Base-by-base conservation (phyloP, 2,329 filamentous ascomycete species). In the Capronia epimyces region DNA sequence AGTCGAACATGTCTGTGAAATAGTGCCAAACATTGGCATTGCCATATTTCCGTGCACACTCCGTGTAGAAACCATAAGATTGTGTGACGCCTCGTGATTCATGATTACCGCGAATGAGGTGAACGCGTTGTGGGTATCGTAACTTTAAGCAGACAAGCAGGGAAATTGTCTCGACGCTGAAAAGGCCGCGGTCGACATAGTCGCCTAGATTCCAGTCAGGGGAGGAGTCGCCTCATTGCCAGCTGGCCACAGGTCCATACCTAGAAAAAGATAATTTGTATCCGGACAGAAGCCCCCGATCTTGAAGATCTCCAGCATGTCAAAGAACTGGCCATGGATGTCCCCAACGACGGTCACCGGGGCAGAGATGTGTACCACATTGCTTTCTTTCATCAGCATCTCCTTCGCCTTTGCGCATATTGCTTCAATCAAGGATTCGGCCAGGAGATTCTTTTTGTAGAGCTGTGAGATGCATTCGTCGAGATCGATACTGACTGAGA, bases 1-100 rank as follows among this genome's bases (percentile, higher is more conserved):
- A 98, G 72, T 98, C 93, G 71, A 98, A 98, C 90, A 98, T 97
- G 73, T 98, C 93, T 60, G 93, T 98, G 67, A 98, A 98, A 69
- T 97, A 93, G 71, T 98, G 93, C 93, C 93, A 98, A 18, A 98
- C 93, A 64, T 93, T 96, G 58, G 93, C 89, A 66, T 95, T 97
- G 67, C 93, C 93, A 71, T 98, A 98, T 72, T 98, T 98, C 61
- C 93, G 85, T 16, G 87, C 89, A 71, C 93, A 98, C 68, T 98
- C 93, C 18, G 93, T 97, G 68, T 98, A 98, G 74, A 98, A 98
- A 50, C 93, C 93, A 71, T 98, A 98, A 22, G 91, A 97, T 71
- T 98, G 93, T 9, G 93, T 98, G 47, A 98, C 93, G 64, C 93
- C 93, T 63, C 93, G 85, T 50, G 89, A 95, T 72, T 98, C 93